Base-by-base conservation (phyloP, 768 basidiomycete genomes). In the Psilocybe cubensis region DNA sequence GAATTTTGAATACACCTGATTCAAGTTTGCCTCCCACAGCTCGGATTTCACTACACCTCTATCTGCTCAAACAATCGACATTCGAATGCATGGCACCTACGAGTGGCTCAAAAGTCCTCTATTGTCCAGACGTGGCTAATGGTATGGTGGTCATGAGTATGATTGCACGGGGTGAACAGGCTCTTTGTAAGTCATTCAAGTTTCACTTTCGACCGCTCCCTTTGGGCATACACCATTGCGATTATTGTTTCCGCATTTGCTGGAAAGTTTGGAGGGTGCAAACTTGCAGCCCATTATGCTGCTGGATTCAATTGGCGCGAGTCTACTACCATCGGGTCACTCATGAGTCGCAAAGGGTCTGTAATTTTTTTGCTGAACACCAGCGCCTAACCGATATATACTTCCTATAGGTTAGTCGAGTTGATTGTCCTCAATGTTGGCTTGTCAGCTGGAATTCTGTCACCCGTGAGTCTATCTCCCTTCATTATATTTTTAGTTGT, bases 341-440 rank as follows among this genome's bases (percentile, higher is more conserved):
- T 98, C 51, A 98, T 99, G 96, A 91, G 88, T 66, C 96, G 95
- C 68, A 96, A 98, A 80, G 95, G 94, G 90, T 90, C 56, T 31
- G 78, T 64, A n/a, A 31, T 40, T 28, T 11, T 6, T 10, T n/a
- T n/a, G n/a, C n/a, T n/a, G n/a, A 12, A 28, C 14, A 18, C 46
- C n/a, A n/a, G n/a, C n/a, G n/a, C 2, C n/a, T 31, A 28, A 6
- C 25, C 7, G 8, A n/a, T 21, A 14, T 49, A 52, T 25, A 33
- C 17, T 24, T 54, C 12, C 8, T 11, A 14, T 49, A 91, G 90
- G 23, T 79, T 97, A 3, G 91, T 98, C 10, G 96, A 97, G 67
- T 79, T 98, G n/a, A 97, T 98, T 65, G 96, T 98, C 4, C 86
- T 98, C 60, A 99, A 98, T 65, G 92, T 98, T 60, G 96, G 96